Evolutionary conservation across 2,329 filamentous ascomycete genomes (phyloP).

Genomic region (Fonsecaea pedrosoi): DNA sequence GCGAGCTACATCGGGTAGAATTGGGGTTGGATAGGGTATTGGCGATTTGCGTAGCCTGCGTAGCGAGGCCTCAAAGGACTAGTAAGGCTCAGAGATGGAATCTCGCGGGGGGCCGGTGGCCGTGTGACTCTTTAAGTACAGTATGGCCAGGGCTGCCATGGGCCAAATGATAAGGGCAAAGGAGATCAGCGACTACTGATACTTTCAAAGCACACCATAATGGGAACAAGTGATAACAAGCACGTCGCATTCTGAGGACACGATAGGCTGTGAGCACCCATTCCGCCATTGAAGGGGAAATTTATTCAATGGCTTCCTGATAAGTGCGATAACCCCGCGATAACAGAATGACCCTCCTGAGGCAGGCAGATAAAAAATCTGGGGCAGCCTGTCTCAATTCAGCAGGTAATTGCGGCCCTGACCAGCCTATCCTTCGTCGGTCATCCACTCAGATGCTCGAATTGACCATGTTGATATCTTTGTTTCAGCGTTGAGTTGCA

Average conservation of each 20-base stretch:
- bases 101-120: background rate
- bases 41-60: conserved; percentile 1
- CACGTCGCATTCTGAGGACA: conserved; percentile 4
- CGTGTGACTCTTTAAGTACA: conserved; percentile 20
- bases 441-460: conserved; percentile 13
- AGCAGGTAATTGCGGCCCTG: conserved; percentile 18
- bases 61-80: conserved; percentile 5
- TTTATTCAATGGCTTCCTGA: conserved; percentile 15
- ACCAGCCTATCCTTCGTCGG: conserved; percentile 9
- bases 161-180: conserved; percentile 26
- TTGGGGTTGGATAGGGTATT: background rate
- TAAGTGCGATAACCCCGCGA: conserved; percentile 31
- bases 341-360: conserved; percentile 26
- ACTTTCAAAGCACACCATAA: conserved; percentile 10
- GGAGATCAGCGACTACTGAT: conserved; percentile 27
- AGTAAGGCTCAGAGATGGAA: conserved; percentile 6
- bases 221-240: conserved; percentile 14
- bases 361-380: conserved; percentile 30
- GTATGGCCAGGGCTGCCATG: background rate
- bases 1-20: background rate
- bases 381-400: conserved; percentile 23
- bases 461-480: conserved; percentile 6
- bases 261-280: conserved; percentile 16
- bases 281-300: conserved; percentile 10
- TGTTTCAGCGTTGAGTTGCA: conserved; percentile 23